Percentiles rank a stretch among this genome's conserved stretches.
These are phyloP conservation scores for Morella rubra DNA, from an alignment of 306 rosid genomes.

Conservation along the genomic window DNA sequence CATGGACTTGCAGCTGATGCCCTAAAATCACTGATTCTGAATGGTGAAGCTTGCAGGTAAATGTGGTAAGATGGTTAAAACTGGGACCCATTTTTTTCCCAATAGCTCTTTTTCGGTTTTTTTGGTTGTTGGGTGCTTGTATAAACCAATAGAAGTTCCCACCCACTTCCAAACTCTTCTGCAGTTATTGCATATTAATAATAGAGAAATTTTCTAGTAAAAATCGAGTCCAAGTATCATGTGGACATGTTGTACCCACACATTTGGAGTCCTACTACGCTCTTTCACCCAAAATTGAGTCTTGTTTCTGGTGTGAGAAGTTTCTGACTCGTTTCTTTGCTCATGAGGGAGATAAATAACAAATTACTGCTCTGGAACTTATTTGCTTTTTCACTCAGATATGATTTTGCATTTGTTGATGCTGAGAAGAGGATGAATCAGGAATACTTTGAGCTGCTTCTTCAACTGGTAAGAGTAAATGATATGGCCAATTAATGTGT, in stretches of 20 bases:
- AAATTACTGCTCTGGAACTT: constrained; percentile 23
- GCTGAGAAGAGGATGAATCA: constrained; percentile 88
- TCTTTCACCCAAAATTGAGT: not conserved
- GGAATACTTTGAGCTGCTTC: constrained; percentile 71
- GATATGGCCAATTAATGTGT: not conserved
- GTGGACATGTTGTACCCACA: constrained; percentile 11
- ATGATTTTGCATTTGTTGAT: constrained; percentile 90
- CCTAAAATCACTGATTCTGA: constrained; percentile 62
- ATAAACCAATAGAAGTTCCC: not conserved
- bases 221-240: constrained; percentile 7
- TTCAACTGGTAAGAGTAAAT: constrained; percentile 68
- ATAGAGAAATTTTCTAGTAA: constrained; percentile 5
- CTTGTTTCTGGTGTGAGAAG: not conserved
- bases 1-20: constrained; percentile 78
- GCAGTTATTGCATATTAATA: constrained; percentile 10
- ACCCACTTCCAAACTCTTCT: not conserved
- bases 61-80: constrained; percentile 12
- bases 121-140: not conserved
- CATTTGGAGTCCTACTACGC: not conserved
- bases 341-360: constrained; percentile 4
- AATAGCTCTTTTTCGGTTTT: not conserved
- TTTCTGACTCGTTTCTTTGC: not conserved
- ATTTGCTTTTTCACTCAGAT: constrained; percentile 49
- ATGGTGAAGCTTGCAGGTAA: constrained; percentile 87
- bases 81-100: not conserved